phyloP scores from a whole-genome alignment of 2,329 filamentous ascomycete species.

The Fusarium sp. region DNA sequence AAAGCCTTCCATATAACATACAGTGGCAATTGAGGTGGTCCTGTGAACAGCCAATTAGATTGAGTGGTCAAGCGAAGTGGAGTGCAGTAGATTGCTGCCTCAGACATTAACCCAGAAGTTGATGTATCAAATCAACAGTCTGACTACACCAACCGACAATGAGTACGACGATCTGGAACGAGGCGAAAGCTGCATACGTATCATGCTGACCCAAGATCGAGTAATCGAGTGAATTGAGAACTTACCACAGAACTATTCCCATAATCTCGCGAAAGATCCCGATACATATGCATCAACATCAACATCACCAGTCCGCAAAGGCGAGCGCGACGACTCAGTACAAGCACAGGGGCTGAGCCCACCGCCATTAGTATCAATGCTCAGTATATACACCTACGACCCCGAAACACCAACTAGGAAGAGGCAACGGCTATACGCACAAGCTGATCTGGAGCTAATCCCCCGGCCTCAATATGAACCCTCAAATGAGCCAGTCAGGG shows the following conservation, averaged over 20 bases:
- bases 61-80: neutral
- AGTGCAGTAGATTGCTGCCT: neutral
- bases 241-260: neutral
- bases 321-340: neutral
- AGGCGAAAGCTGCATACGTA: rapidly evolving
- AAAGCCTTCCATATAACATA: too few relatives aligned
- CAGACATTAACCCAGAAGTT: too few relatives aligned
- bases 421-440: neutral
- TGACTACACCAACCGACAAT: too few relatives aligned
- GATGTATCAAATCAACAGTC: too few relatives aligned
- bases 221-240: neutral
- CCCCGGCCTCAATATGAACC: neutral
- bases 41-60: too few relatives aligned
- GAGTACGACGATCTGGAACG: neutral
- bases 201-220: neutral
- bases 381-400: rapidly evolving
- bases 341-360: neutral
- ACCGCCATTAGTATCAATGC: neutral
- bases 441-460: neutral
- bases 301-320: neutral
- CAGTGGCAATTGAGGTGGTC: too few relatives aligned
- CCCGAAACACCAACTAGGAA: neutral
- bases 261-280: neutral
- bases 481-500: rapidly evolving
- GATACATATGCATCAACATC: neutral